Evolutionary conservation across 106 monocot species (phyloP).

Genomic region (Gastrodia elata): DNA sequence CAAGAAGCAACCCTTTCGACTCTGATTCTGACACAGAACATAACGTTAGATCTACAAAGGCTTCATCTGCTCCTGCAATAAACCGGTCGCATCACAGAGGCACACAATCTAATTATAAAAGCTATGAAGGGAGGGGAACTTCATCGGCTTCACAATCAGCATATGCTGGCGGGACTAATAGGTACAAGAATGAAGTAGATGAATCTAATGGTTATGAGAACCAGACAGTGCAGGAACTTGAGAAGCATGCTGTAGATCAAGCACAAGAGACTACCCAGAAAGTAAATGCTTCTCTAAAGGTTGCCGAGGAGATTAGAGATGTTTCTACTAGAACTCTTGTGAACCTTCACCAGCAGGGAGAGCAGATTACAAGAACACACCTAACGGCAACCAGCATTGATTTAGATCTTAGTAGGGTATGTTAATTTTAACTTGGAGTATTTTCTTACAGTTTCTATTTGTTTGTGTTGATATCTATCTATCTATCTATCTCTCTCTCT

Average conservation of each 20-base stretch:
- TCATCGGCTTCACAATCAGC: slow-evolving; percentile 11
- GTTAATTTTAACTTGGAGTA: not conserved
- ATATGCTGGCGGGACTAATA: slow-evolving; percentile 8
- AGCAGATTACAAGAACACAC: slow-evolving; percentile 80
- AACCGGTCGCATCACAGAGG: not conserved
- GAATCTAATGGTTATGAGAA: slow-evolving; percentile 49
- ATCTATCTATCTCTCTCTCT: not conserved
- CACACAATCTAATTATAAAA: slow-evolving; percentile 8
- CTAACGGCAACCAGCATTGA: slow-evolving; percentile 52
- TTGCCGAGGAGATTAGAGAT: slow-evolving; percentile 89
- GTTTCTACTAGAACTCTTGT: slow-evolving; percentile 69
- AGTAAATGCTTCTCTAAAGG: slow-evolving; percentile 53
- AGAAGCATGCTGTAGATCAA: slow-evolving; percentile 65
- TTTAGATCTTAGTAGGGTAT: slow-evolving; percentile 77
- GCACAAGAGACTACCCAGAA: slow-evolving; percentile 73
- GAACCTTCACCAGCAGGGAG: slow-evolving; percentile 74
- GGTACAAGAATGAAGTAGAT: slow-evolving; percentile 45
- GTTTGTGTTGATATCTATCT: not conserved
- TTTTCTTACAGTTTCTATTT: not conserved
- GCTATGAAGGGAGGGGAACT: slow-evolving; percentile 18
- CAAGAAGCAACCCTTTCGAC: slow-evolving; percentile 33
- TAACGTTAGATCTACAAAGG: slow-evolving; percentile 12
- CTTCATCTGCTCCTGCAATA: slow-evolving; percentile 22
- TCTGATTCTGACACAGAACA: slow-evolving; percentile 40
- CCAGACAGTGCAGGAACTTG: slow-evolving; percentile 72